Conservation (phyloP, 139 green algal genomes). For the Micractinium sp. region DNA sequence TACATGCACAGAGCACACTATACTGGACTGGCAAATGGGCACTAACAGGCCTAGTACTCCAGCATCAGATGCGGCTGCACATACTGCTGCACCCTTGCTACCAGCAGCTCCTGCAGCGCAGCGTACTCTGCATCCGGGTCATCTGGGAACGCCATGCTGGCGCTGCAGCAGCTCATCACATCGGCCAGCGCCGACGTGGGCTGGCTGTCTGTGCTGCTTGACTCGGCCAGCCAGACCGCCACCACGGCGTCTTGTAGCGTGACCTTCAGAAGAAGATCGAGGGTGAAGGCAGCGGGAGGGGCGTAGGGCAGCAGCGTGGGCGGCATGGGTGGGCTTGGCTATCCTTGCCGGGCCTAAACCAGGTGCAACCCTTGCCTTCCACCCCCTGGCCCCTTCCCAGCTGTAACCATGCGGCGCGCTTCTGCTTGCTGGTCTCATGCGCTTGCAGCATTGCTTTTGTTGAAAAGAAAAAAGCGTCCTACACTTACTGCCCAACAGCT, state of each 20-base stretch:
- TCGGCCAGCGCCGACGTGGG: background rate
- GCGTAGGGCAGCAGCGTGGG: background rate
- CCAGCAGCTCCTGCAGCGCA: background rate
- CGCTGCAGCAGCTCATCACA: background rate
- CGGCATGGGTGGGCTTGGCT: too few relatives aligned
- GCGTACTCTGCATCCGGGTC: conserved; percentile 45
- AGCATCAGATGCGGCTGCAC: background rate
- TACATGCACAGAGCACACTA: too few relatives aligned
- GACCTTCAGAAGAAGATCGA: conserved; percentile 40
- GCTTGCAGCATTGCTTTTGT: too few relatives aligned
- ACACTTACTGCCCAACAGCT: too few relatives aligned
- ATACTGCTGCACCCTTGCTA: background rate
- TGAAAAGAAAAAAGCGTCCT: too few relatives aligned
- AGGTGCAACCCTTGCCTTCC: too few relatives aligned
- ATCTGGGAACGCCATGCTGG: conserved; percentile 20
- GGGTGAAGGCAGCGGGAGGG: background rate
- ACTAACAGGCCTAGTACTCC: background rate
- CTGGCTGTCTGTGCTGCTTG: conserved; percentile 15
- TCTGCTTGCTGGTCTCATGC: too few relatives aligned
- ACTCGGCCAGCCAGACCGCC: conserved; percentile 55
- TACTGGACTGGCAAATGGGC: too few relatives aligned
- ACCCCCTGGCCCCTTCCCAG: too few relatives aligned
- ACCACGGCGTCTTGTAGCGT: conserved; percentile 68
- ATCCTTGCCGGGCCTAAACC: too few relatives aligned
- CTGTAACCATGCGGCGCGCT: too few relatives aligned